These are phyloP conservation scores for Kwoniella dendrophila DNA, from an alignment of 768 basidiomycete species.

Conservation along the genomic window DNA sequence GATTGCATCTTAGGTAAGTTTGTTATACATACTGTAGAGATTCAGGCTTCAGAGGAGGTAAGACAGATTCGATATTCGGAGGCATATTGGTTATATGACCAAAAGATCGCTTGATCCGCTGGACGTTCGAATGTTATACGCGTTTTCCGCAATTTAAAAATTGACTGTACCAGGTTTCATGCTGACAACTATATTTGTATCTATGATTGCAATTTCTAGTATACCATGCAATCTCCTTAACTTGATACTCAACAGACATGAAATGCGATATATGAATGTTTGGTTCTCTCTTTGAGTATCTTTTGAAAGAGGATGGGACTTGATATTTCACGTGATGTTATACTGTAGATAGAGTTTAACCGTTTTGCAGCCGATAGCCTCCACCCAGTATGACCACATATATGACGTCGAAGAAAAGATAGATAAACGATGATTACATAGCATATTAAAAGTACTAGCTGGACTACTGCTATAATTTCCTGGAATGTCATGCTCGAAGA, in stretches of 20 bases:
- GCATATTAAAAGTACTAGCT: not conserved
- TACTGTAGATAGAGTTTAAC: constrained; percentile 7
- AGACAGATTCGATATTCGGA: constrained; percentile 31
- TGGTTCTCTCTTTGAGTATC: no score
- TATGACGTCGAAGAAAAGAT: constrained; percentile 1
- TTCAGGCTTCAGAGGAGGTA: constrained; percentile 43
- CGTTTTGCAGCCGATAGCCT: constrained; percentile 2
- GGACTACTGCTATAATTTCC: not conserved
- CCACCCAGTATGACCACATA: constrained; percentile 9
- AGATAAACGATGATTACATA: not conserved
- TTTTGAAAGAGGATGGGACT: no score
- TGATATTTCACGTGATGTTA: no score
- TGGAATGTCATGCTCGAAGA: not conserved
- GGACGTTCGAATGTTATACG: no score
- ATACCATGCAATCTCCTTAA: no score
- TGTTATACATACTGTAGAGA: constrained; percentile 38
- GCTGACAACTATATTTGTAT: no score
- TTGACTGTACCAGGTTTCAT: not conserved
- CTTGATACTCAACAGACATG: no score
- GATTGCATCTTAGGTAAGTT: not conserved
- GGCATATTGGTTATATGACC: no score
- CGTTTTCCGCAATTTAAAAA: no score
- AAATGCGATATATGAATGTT: no score
- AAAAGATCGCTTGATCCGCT: no score
- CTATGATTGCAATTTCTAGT: no score